Evolutionary conservation across 257 asterid genomes (phyloP).

Genomic region (Nicotiana otophora): DNA sequence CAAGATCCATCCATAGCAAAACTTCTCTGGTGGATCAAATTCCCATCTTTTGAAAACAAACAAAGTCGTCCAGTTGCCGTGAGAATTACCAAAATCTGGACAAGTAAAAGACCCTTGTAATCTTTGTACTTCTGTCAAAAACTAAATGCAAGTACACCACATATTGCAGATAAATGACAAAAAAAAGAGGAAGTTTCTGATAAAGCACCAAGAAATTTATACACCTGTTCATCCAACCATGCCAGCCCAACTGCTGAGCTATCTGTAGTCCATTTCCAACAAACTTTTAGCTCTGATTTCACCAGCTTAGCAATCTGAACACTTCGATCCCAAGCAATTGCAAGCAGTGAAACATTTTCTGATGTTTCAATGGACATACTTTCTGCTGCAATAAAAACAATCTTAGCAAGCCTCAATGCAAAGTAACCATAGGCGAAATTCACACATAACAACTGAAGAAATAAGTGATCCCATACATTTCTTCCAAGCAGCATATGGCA

Average conservation of each 20-base stretch:
- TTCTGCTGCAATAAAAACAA: slow-evolving; percentile 39
- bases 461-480: slow-evolving; percentile 45
- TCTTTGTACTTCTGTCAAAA: slow-evolving; percentile 11
- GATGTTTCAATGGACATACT: slow-evolving; percentile 42
- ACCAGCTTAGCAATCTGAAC: slow-evolving; percentile 81
- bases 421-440: neutral
- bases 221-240: slow-evolving; percentile 96
- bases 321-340: slow-evolving; percentile 89
- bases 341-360: slow-evolving; percentile 69
- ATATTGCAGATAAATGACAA: neutral
- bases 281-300: slow-evolving; percentile 62
- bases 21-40: slow-evolving; percentile 77
- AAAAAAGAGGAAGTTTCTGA: neutral
- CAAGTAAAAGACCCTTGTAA: slow-evolving; percentile 15
- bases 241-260: slow-evolving; percentile 73
- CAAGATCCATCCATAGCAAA: slow-evolving; percentile 58
- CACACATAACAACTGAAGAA: slow-evolving; percentile 47
- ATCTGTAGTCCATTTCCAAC: slow-evolving; percentile 66
- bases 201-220: neutral
- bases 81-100: slow-evolving; percentile 87
- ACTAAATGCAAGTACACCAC: neutral
- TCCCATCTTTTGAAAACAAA: slow-evolving; percentile 80
- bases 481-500: slow-evolving; percentile 98
- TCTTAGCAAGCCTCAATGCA: neutral
- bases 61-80: slow-evolving; percentile 53